Evolutionary conservation across 257 asterid species (phyloP).

Genomic region (Petunia axillaris): DNA sequence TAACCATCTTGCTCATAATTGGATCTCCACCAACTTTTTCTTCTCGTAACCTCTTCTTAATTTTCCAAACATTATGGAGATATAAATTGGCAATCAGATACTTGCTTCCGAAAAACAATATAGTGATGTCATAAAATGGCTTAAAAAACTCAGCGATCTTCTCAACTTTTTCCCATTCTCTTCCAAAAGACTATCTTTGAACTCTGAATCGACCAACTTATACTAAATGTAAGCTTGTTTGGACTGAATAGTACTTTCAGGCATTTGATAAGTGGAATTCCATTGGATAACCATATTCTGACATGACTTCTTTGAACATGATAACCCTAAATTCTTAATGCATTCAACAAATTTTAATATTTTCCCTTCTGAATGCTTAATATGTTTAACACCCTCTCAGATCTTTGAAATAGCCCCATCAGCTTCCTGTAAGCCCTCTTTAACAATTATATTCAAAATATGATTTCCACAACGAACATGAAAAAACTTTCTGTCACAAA

Average conservation of each 20-base stretch:
- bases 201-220: background rate
- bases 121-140: background rate
- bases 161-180: background rate
- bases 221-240: background rate
- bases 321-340: background rate
- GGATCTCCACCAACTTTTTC: background rate
- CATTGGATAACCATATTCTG: too few species aligned
- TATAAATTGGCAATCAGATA: background rate
- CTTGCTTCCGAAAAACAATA: background rate
- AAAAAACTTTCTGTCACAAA: background rate
- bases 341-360: background rate
- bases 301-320: background rate
- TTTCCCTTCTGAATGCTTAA: background rate
- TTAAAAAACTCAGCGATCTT: too few species aligned
- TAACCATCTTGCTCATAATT: background rate
- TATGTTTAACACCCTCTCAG: background rate
- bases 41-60: background rate
- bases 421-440: background rate
- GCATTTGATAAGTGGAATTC: background rate
- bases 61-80: background rate
- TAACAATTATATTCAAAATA: background rate
- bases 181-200: background rate
- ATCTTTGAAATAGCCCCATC: background rate
- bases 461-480: background rate
- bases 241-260: background rate